Base-by-base conservation (phyloP, 1,284 basidiomycete genomes). In the Malassezia pachydermatis region DNA sequence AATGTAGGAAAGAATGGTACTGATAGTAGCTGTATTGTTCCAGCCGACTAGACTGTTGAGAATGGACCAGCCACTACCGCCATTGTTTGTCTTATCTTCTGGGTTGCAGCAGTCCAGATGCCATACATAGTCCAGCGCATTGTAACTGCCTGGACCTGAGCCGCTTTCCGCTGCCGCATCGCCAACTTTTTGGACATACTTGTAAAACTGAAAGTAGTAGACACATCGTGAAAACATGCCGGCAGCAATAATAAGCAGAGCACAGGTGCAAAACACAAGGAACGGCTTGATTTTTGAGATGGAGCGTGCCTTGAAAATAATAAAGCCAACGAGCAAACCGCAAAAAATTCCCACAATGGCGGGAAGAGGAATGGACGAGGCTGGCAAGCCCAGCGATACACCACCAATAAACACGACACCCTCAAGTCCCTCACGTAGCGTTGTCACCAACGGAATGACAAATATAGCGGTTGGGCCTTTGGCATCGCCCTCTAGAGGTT, bases 21-120 rank as follows among this genome's bases (percentile, higher is more conserved):
- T 63, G 28, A 62, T 51, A 0, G 63, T 67, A 0, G 62, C 65
- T 0, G 63, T 68, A 39, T 68, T 67, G 47, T 66, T 68, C 65
- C 65, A 70, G 10, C 67, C 67, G 4, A 65, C 53, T 11, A 70
- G 49, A 2, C 60, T 57, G 52, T 70, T 70, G 36, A 70, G 41
- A 14, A 70, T 59, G 7, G 59, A 52, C 65, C 65, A 70, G 11
- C 65, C 65, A 6, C 49, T 55, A 6, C 63, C 65, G 8, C 48
- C 55, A 28, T 47, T 33, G 82, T 64, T 53, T 51, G 63, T 59
- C 57, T 65, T 54, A 50, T 60, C 46, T 41, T 83, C 84, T 0
- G 73, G 90, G 60, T 81, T 85, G 43, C 81, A 90, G 58, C 87
- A 86, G 72, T 90, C 89, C 73, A 81, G 78, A 70, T 69, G 65